Conservation (phyloP, 768 basidiomycete genomes). For the Mrakia gelida region DNA sequence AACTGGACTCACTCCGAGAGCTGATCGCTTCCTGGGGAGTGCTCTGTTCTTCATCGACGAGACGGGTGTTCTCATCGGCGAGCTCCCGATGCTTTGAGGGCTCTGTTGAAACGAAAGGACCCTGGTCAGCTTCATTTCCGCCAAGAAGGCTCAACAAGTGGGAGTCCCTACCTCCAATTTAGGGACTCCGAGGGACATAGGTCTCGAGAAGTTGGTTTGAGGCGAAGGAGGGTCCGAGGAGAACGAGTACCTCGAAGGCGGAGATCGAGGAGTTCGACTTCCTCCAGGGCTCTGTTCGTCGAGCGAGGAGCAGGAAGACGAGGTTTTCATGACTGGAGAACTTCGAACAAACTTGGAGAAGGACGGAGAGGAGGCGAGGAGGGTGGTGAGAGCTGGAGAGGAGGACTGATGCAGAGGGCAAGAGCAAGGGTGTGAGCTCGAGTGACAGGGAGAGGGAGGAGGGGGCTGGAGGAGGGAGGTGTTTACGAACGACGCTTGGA, state of each 20-base stretch:
- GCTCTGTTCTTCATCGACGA: not conserved
- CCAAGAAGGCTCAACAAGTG: not conserved
- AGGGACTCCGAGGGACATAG: not conserved
- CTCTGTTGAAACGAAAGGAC: not conserved
- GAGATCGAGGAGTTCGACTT: not conserved
- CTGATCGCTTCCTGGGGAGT: not conserved
- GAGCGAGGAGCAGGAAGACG: not conserved
- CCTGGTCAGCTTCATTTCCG: no score
- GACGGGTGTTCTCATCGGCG: not conserved
- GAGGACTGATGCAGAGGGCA: not conserved
- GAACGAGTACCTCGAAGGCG: not conserved
- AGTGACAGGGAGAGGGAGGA: not conserved
- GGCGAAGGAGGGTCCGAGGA: not conserved
- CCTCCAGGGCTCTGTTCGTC: not conserved
- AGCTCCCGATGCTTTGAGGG: not conserved
- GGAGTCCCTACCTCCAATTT: not conserved
- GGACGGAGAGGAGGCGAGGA: not conserved
- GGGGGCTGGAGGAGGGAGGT: not conserved
- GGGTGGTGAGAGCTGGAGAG: not conserved
- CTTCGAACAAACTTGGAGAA: not conserved
- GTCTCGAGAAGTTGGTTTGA: not conserved
- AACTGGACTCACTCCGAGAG: not conserved
- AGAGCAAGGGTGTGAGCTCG: not conserved
- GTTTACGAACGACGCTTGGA: not conserved
- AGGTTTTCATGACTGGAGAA: not conserved